Evolutionary conservation across 345 rosid genomes (phyloP).

Genomic region (Eucalyptus urophylla): DNA sequence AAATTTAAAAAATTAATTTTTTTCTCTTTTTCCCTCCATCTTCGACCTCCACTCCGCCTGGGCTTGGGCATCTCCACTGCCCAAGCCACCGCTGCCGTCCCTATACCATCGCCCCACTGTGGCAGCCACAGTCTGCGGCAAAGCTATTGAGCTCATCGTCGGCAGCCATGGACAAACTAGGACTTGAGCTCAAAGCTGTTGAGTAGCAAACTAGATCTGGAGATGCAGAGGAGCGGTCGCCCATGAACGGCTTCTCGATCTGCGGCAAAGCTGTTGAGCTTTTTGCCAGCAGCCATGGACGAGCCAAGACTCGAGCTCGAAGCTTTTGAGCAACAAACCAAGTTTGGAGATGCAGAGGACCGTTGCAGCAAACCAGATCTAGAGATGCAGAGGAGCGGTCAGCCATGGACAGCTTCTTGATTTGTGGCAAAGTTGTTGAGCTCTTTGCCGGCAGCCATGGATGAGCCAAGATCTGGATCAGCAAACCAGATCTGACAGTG

Average conservation of each 20-base stretch:
- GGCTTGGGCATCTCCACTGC: accelerated
- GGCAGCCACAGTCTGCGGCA: accelerated
- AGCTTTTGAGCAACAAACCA: too few species aligned
- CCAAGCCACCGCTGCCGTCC: accelerated
- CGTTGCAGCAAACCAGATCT: too few species aligned
- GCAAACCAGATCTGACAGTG: accelerated
- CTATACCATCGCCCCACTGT: accelerated
- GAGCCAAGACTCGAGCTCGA: too few species aligned
- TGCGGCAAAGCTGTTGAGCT: accelerated
- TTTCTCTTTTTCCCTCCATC: too few species aligned
- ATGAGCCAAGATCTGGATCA: accelerated
- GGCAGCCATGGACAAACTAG: accelerated
- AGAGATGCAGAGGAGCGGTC: accelerated
- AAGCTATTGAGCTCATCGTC: too few species aligned
- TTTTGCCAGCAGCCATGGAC: accelerated
- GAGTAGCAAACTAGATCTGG: too few species aligned
- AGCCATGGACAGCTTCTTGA: accelerated
- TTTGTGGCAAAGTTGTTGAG: accelerated
- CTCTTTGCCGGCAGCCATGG: accelerated
- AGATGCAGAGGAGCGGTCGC: accelerated
- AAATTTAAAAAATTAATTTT: too few species aligned
- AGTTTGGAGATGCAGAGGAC: too few species aligned
- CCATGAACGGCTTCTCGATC: accelerated
- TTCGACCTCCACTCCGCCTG: accelerated
- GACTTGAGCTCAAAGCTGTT: accelerated